phyloP scores from a whole-genome alignment of 2,329 filamentous ascomycete genomes.

The Penicillium sp. region DNA sequence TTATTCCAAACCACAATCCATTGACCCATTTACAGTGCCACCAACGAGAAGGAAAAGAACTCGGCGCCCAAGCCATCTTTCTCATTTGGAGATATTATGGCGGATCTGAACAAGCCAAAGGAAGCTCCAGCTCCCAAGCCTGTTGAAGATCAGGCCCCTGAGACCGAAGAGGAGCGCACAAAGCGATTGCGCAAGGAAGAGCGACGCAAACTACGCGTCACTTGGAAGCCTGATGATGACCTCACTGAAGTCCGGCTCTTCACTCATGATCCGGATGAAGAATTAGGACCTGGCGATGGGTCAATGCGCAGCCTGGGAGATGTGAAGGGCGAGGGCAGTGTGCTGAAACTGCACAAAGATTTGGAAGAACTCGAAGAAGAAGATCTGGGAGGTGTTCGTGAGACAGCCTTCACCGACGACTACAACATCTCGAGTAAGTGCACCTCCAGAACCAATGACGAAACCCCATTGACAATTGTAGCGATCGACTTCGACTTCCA shows the following conservation, averaged over 20 bases:
- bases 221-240: slow-evolving; percentile 60
- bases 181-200: slow-evolving; percentile 64
- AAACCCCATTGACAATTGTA: slow-evolving; percentile 17
- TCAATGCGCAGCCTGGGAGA: slow-evolving; percentile 61
- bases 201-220: slow-evolving; percentile 62
- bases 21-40: slow-evolving; percentile 29
- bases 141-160: slow-evolving; percentile 55
- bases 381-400: slow-evolving; percentile 54
- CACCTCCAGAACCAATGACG: background rate
- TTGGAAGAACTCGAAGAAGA: slow-evolving; percentile 62
- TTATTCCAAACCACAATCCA: background rate
- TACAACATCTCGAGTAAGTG: slow-evolving; percentile 36
- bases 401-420: slow-evolving; percentile 43
- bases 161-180: slow-evolving; percentile 61
- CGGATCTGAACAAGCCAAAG: slow-evolving; percentile 59
- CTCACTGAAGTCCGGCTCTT: slow-evolving; percentile 62
- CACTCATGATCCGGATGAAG: slow-evolving; percentile 65
- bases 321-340: slow-evolving; percentile 58
- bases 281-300: slow-evolving; percentile 60
- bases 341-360: slow-evolving; percentile 54
- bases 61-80: slow-evolving; percentile 44
- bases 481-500: slow-evolving; percentile 44
- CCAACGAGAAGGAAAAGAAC: slow-evolving; percentile 40
- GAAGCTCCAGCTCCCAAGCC: slow-evolving; percentile 54
- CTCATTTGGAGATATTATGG: slow-evolving; percentile 53